These are phyloP conservation scores for Fraxinus baroniana DNA, from an alignment of 305 asterid species.

Conservation along the genomic window DNA sequence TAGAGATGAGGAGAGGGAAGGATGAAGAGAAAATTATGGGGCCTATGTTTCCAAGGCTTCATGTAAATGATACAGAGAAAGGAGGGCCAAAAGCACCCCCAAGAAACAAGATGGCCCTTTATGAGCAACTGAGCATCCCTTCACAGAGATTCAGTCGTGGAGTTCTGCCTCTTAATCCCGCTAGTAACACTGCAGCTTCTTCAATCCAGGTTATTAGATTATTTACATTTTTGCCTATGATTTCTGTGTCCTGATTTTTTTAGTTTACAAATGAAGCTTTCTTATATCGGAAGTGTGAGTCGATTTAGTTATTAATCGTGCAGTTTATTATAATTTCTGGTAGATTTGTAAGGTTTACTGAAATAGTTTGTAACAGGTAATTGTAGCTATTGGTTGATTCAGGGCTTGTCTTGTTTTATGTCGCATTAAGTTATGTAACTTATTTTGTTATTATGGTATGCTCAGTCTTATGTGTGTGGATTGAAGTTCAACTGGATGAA, in stretches of 20 bases:
- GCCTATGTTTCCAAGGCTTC: slow-evolving; percentile 96
- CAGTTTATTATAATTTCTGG: background rate
- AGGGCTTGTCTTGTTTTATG: background rate
- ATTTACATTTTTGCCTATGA: slow-evolving; percentile 7
- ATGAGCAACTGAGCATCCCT: slow-evolving; percentile 90
- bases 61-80: slow-evolving; percentile 79
- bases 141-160: slow-evolving; percentile 58
- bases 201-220: slow-evolving; percentile 56
- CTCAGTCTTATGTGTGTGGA: background rate
- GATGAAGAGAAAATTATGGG: slow-evolving; percentile 72
- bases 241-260: background rate
- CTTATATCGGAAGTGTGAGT: background rate
- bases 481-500: background rate
- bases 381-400: background rate
- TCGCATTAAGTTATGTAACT: background rate
- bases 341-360: background rate
- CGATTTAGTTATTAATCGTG: background rate
- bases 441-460: background rate
- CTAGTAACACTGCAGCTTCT: slow-evolving; percentile 17
- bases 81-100: slow-evolving; percentile 99
- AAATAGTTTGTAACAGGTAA: background rate
- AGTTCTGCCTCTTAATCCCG: slow-evolving; percentile 25
- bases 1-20: slow-evolving; percentile 49
- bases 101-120: slow-evolving; percentile 96
- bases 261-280: background rate